phyloP scores from a whole-genome alignment of 2,329 filamentous ascomycete genomes.

The Apiospora rasikravindrae region DNA sequence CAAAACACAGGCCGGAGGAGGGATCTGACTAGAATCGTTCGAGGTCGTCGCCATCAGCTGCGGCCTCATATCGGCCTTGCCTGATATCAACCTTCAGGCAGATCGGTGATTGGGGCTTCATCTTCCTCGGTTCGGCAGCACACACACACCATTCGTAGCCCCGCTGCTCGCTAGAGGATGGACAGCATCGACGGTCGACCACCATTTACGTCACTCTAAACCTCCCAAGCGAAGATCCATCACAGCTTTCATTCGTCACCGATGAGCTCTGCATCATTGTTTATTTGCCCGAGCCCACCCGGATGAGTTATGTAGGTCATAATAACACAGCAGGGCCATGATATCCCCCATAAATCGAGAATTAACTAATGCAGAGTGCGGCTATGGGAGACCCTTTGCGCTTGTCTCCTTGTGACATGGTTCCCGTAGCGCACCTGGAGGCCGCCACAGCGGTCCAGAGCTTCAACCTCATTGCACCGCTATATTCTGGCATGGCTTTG shows the following conservation, averaged over 20 bases:
- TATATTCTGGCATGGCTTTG: neutral
- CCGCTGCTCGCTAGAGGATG: neutral
- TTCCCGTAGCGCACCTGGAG: conserved; percentile 16
- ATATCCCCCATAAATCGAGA: conserved; percentile 15
- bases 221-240: neutral
- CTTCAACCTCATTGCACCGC: conserved; percentile 16
- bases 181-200: neutral
- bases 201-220: neutral
- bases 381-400: conserved; percentile 19
- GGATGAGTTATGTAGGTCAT: neutral
- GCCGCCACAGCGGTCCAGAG: conserved; percentile 8
- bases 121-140: neutral
- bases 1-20: neutral
- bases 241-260: neutral
- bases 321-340: neutral
- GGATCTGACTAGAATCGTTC: conserved; percentile 3
- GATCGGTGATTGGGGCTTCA: neutral
- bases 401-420: conserved; percentile 18
- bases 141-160: neutral
- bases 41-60: neutral
- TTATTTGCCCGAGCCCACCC: neutral
- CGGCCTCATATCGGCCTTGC: neutral
- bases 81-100: neutral
- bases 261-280: neutral
- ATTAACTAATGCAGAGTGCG: conserved; percentile 25